Percentiles rank a stretch among this genome's conserved stretches.
Evolutionary conservation across 2,329 filamentous ascomycete genomes (phyloP).

Genomic region (Diaporthe destruens): DNA sequence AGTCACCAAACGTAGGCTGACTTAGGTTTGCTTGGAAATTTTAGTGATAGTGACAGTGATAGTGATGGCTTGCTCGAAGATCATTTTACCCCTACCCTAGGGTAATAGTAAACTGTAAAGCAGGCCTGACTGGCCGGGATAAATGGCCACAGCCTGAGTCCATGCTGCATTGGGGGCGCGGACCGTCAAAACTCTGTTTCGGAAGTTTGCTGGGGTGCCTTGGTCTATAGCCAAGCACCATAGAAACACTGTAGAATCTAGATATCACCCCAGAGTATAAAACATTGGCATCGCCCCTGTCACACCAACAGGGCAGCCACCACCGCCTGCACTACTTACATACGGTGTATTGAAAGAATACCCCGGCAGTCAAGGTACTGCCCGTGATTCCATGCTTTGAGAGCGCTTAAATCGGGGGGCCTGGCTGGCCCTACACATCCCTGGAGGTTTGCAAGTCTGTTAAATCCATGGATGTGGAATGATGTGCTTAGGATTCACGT

Average conservation of each 20-base stretch:
- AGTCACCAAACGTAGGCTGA: background rate
- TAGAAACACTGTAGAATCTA: slow-evolving; percentile 20
- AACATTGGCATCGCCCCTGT: slow-evolving; percentile 32
- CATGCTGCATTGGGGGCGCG: too few relatives aligned
- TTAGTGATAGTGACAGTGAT: background rate
- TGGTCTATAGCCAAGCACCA: slow-evolving; percentile 26
- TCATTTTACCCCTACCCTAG: slow-evolving; percentile 7
- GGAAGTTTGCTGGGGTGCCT: slow-evolving; percentile 24
- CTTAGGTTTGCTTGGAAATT: background rate
- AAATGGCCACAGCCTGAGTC: too few relatives aligned
- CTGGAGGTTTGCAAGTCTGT: too few relatives aligned
- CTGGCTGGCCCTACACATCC: background rate
- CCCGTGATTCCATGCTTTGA: background rate
- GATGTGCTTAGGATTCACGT: background rate
- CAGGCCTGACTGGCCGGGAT: slow-evolving; percentile 2
- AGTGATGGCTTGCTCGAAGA: slow-evolving; percentile 7
- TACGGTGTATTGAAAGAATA: background rate
- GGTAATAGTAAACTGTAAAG: slow-evolving; percentile 22
- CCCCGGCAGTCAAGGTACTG: slow-evolving; percentile 7
- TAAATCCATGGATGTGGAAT: slow-evolving; percentile 18
- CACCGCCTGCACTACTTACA: background rate
- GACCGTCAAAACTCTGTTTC: slow-evolving; percentile 33
- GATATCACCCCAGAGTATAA: slow-evolving; percentile 23
- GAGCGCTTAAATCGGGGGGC: slow-evolving; percentile 13
- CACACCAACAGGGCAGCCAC: slow-evolving; percentile 8